Evolutionary conservation across 805 yeast species (phyloP).

Genomic region (Komagataella mondaviorum): DNA sequence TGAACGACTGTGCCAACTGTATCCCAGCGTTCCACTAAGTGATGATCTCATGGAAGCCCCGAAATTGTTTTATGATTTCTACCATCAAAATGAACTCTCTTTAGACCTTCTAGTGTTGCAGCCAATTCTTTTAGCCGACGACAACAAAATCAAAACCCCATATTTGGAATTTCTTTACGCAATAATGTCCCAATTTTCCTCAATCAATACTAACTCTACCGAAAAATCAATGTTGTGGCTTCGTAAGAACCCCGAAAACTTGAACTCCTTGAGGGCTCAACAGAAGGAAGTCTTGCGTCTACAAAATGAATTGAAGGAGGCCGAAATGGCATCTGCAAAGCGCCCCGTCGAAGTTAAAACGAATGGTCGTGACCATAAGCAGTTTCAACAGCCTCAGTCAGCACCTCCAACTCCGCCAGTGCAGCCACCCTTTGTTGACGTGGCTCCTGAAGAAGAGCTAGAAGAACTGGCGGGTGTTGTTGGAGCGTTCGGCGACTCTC

Average conservation of each 20-base stretch:
- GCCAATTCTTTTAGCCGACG: constrained; percentile 86
- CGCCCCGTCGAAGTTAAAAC: neutral
- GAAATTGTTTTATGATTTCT: constrained; percentile 52
- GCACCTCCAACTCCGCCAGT: neutral
- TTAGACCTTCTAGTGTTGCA: constrained; percentile 70
- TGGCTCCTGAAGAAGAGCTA: neutral
- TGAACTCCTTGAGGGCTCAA: constrained; percentile 12
- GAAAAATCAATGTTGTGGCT: constrained; percentile 18
- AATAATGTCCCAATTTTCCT: constrained; percentile 49
- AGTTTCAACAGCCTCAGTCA: neutral
- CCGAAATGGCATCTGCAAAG: neutral
- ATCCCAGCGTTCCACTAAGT: constrained; percentile 18
- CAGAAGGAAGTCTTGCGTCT: constrained; percentile 11
- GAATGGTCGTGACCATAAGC: neutral
- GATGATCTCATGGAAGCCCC: constrained; percentile 33
- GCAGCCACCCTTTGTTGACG: neutral
- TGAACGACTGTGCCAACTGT: constrained; percentile 34
- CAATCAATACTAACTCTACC: constrained; percentile 29
- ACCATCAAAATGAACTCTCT: constrained; percentile 40
- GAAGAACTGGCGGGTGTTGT: neutral
- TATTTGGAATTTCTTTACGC: constrained; percentile 83
- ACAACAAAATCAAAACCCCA: constrained; percentile 74
- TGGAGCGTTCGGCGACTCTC: neutral
- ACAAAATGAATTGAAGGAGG: constrained; percentile 15
- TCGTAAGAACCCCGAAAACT: constrained; percentile 16